These are phyloP conservation scores for Antitrichia curtipendula DNA, from an alignment of 225 moss, liverwort and hornwort genomes.

Conservation along the genomic window DNA sequence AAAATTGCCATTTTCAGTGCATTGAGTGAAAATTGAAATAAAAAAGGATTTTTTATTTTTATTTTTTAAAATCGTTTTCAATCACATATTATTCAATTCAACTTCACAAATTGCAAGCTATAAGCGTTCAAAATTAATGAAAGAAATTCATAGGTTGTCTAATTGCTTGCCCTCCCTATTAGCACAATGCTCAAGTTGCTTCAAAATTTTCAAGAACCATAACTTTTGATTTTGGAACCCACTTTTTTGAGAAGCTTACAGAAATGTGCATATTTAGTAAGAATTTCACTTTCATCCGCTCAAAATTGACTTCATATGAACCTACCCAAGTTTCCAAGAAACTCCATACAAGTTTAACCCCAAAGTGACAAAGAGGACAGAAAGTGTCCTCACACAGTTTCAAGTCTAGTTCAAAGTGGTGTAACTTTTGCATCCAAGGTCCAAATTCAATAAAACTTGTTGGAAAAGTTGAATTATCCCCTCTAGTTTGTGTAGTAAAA, in stretches of 20 bases:
- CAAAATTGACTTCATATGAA: not conserved
- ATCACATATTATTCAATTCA: not conserved
- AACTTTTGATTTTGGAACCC: rapidly evolving
- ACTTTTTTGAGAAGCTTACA: rapidly evolving
- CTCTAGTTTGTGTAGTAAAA: too few species aligned
- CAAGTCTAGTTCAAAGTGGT: too few species aligned
- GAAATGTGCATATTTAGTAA: not conserved
- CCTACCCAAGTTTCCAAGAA: not conserved
- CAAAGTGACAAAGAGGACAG: too few species aligned
- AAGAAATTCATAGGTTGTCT: not conserved
- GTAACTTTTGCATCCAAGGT: too few species aligned
- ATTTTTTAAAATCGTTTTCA: too few species aligned
- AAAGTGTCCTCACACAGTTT: too few species aligned
- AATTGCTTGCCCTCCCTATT: not conserved
- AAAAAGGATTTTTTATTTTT: not conserved
- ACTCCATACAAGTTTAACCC: too few species aligned
- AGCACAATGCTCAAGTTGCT: rapidly evolving
- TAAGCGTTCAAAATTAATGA: not conserved
- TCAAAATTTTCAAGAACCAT: not conserved
- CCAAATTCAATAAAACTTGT: too few species aligned
- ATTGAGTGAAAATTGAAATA: not conserved
- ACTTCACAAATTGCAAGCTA: not conserved
- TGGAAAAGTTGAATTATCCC: too few species aligned
- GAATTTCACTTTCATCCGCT: not conserved
- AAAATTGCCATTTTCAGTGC: too few species aligned